Evolutionary conservation across 2,329 filamentous ascomycete genomes (phyloP).

Genomic region (Aspergillus cejpii): DNA sequence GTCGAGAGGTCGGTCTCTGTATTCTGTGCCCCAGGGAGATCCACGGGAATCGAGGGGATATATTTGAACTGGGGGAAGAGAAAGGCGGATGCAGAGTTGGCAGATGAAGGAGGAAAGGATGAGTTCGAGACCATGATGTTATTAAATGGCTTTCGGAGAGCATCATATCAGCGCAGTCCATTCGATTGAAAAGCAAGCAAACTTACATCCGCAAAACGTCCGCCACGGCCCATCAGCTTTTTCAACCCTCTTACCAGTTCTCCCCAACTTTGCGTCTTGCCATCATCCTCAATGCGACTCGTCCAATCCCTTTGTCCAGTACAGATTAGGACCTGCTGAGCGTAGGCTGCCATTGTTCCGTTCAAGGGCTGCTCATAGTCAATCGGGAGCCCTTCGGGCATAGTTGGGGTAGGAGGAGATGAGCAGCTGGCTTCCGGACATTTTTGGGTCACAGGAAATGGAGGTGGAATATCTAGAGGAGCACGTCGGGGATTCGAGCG

Average conservation of each 20-base stretch:
- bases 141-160: constrained; percentile 62
- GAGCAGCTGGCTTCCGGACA: constrained; percentile 73
- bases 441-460: constrained; percentile 45
- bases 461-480: constrained; percentile 34
- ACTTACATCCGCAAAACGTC: constrained; percentile 56
- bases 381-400: constrained; percentile 64
- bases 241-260: constrained; percentile 61
- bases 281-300: constrained; percentile 77
- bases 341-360: constrained; percentile 70
- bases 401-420: constrained; percentile 65
- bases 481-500: constrained; percentile 18
- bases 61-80: constrained; percentile 80
- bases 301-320: constrained; percentile 76
- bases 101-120: constrained; percentile 59
- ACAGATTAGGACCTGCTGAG: constrained; percentile 75
- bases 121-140: constrained; percentile 70
- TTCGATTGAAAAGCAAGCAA: not conserved
- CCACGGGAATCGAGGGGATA: constrained; percentile 62
- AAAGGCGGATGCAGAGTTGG: constrained; percentile 53
- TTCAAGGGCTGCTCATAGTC: constrained; percentile 64
- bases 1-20: constrained; percentile 31
- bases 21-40: constrained; percentile 43
- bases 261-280: constrained; percentile 44
- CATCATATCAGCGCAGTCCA: constrained; percentile 7
- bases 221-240: constrained; percentile 57